A percentile compares a stretch with the other conserved stretches of the same genome.
Evolutionary conservation across 177 flowering plant genomes (phyloP).

Genomic region (Vitis hybrid): DNA sequence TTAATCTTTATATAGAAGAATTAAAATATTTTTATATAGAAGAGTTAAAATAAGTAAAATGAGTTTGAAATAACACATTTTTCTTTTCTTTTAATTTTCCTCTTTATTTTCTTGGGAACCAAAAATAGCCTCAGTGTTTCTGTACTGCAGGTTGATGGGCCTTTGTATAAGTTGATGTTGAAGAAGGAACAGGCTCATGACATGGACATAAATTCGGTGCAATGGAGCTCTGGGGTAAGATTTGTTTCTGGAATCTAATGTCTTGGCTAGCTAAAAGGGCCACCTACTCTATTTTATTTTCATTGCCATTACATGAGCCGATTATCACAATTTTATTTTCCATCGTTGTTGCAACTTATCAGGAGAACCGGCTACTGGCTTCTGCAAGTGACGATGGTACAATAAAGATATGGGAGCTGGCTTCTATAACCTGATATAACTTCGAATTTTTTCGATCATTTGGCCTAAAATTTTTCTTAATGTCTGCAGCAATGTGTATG

Average conservation of each 20-base stretch:
- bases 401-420: conserved; percentile 83
- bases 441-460: not conserved
- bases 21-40: too few relatives aligned
- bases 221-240: conserved; percentile 79
- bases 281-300: not conserved
- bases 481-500: not conserved
- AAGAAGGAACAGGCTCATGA: conserved; percentile 91
- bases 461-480: not conserved
- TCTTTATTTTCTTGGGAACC: too few relatives aligned
- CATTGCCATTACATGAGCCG: not conserved
- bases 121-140: not conserved
- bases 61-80: too few relatives aligned
- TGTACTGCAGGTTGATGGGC: conserved; percentile 61
- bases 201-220: conserved; percentile 91
- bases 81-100: too few relatives aligned
- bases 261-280: not conserved
- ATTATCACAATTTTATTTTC: not conserved
- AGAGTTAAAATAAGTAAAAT: too few relatives aligned
- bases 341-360: conserved; percentile 10
- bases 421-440: conserved; percentile 25
- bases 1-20: too few relatives aligned
- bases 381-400: conserved; percentile 91
- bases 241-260: not conserved
- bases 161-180: conserved; percentile 55
- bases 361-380: conserved; percentile 69